Evolutionary conservation across 1,139 yeast species (phyloP).

Genomic region (Williopsis jadinii): DNA sequence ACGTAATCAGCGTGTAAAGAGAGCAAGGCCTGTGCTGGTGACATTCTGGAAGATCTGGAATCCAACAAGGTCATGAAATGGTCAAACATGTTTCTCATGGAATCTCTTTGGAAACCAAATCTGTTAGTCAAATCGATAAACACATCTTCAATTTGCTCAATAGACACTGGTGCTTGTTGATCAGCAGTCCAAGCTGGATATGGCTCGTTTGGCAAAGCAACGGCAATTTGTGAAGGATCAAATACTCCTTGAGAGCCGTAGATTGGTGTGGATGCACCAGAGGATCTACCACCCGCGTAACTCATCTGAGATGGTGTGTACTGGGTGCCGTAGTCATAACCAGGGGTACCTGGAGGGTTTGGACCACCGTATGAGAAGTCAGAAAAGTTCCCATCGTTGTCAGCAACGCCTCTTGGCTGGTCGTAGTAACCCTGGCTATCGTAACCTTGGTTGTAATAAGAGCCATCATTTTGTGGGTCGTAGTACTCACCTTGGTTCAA

Average conservation of each 20-base stretch:
- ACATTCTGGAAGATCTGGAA: constrained; percentile 94
- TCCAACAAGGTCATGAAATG: constrained; percentile 91
- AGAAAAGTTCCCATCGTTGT: constrained; percentile 71
- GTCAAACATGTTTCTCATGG: constrained; percentile 96
- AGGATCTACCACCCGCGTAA: constrained; percentile 76
- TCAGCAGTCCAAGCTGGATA: constrained; percentile 97
- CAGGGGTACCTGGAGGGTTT: constrained; percentile 48
- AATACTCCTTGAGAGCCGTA: constrained; percentile 61
- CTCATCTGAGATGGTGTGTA: constrained; percentile 80
- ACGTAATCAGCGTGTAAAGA: constrained; percentile 95
- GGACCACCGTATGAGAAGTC: constrained; percentile 61
- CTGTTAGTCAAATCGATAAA: constrained; percentile 84
- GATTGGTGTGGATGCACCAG: constrained; percentile 95
- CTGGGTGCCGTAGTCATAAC: constrained; percentile 71
- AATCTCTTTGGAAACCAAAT: constrained; percentile 96
- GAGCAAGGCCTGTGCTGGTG: constrained; percentile 89
- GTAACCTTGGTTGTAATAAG: constrained; percentile 22
- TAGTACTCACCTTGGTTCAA: constrained; percentile 23
- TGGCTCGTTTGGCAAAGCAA: constrained; percentile 58
- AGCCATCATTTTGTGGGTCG: constrained; percentile 25
- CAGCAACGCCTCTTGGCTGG: constrained; percentile 45
- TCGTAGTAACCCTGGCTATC: constrained; percentile 40
- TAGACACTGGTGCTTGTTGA: constrained; percentile 73
- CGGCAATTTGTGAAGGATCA: constrained; percentile 59
- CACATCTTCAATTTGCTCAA: constrained; percentile 87